A percentile compares a stretch with the other conserved stretches of the same genome.
These are phyloP conservation scores for Metschnikowia sp. DNA, from an alignment of 805 yeast species.

Conservation along the genomic window DNA sequence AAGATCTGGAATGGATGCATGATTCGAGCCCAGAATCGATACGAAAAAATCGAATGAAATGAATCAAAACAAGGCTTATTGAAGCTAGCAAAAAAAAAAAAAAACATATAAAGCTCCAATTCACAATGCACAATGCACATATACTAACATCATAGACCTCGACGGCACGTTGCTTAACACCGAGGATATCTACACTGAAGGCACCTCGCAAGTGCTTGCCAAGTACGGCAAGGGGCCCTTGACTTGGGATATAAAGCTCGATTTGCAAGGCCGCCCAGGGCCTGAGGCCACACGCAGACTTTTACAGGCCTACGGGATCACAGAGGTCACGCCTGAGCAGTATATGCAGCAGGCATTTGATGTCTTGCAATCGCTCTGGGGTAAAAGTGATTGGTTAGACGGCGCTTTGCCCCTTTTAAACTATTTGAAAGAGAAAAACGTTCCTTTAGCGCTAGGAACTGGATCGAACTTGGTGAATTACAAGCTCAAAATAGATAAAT, in stretches of 20 bases:
- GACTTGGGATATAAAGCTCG: constrained; percentile 87
- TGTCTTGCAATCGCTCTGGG: constrained; percentile 63
- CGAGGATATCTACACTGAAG: constrained; percentile 86
- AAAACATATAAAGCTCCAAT: too few relatives aligned
- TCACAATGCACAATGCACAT: too few relatives aligned
- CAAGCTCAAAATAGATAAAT: constrained; percentile 68
- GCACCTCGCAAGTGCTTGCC: constrained; percentile 62
- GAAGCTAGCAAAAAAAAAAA: too few relatives aligned
- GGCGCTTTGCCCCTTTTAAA: constrained; percentile 75
- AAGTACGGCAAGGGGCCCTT: constrained; percentile 72
- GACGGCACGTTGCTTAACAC: constrained; percentile 92
- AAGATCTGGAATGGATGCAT: neutral
- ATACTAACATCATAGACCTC: constrained; percentile 57
- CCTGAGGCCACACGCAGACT: constrained; percentile 63
- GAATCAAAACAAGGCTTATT: too few relatives aligned
- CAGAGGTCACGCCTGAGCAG: constrained; percentile 62
- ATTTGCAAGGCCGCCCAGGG: constrained; percentile 91
- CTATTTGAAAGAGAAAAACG: constrained; percentile 44
- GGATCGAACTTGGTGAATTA: constrained; percentile 66
- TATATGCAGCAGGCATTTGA: constrained; percentile 49
- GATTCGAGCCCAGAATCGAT: neutral
- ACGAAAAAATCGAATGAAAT: too few relatives aligned
- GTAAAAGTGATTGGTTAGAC: constrained; percentile 62
- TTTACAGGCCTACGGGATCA: constrained; percentile 53
- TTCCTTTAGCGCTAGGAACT: constrained; percentile 91